Evolutionary conservation across 2,329 filamentous ascomycete species (phyloP).

Genomic region (Xylaria sp.): DNA sequence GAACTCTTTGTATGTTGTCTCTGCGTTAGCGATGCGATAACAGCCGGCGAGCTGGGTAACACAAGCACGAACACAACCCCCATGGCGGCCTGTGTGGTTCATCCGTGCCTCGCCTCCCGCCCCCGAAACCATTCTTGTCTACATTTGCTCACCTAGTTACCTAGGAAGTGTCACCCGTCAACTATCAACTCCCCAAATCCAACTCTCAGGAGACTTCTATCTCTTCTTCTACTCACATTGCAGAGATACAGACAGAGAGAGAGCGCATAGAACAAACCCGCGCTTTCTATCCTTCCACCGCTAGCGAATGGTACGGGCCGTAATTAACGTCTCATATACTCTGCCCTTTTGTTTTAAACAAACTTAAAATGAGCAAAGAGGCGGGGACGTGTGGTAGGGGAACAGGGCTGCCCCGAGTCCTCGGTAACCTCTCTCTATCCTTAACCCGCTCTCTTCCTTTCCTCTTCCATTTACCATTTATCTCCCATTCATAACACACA

Average conservation of each 20-base stretch:
- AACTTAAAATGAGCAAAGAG: not conserved
- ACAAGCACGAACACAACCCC: not conserved
- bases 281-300: not conserved
- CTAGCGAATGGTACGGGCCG: not conserved
- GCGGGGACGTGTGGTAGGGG: not conserved
- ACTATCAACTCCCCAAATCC: not conserved
- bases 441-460: not conserved
- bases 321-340: not conserved
- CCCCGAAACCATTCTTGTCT: not conserved
- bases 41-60: constrained; percentile 2
- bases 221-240: not conserved
- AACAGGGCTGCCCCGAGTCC: not conserved
- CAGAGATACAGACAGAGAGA: not conserved
- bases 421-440: not conserved
- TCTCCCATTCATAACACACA: not conserved
- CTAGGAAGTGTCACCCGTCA: not conserved
- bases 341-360: not conserved
- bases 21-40: constrained; percentile 4
- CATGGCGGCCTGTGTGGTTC: not conserved
- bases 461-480: not conserved
- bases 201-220: not conserved
- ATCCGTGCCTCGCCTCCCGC: not conserved
- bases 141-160: not conserved
- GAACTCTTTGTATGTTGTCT: not conserved
- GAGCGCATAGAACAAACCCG: not conserved